Base-by-base conservation (phyloP, 352 stramenopile species). In the Globisporangium paroecandrum region DNA sequence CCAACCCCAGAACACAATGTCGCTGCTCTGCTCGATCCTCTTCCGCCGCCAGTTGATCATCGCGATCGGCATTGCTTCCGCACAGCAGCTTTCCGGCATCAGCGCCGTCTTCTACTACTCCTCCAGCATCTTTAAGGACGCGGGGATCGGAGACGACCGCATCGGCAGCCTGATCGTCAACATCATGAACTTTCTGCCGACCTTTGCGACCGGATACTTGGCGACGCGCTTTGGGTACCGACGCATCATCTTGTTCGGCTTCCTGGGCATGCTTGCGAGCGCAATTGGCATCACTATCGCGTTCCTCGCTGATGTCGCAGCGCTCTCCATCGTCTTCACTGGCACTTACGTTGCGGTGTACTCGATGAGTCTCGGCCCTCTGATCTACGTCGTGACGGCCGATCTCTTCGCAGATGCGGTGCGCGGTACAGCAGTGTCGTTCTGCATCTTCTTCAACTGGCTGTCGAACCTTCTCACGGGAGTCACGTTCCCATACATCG, bases 61-160 rank as follows among this genome's bases (percentile, higher is more conserved):
- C 15, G 80, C 80, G 0, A 78, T 87, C 53, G 76, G 71, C 4
- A 67, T 90, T 34, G 72, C 73, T 4, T 65, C 69, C 12, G 66
- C 75, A 0, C 77, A 87, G 60, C 83, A 90, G 57, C 75, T 91
- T 47, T 85, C 78, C 1, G 83, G 81, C 32, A 77, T 92, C 73
- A 92, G 88, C 58, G 84, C 79, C 38, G 77, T 90, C 12, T 90
- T 89, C 66, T 83, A 88, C 62, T 92, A 92, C 68, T 90, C 84
- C 27, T 88, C 78, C 20, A 69, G 69, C 8, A 72, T 90, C 20
- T 92, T 90, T 62, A 83, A 77, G 29, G 68, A 82, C 34, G 81
- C 82, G 8, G 83, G 83, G 6, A 77, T 92, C 47, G 58, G 68
- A 0, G 84, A 90, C 58, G 71, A 74, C 49, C 84, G 84, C 43